phyloP scores from a whole-genome alignment of 495 filamentous ascomycete genomes.

The Hapsidospora chrysogenum region DNA sequence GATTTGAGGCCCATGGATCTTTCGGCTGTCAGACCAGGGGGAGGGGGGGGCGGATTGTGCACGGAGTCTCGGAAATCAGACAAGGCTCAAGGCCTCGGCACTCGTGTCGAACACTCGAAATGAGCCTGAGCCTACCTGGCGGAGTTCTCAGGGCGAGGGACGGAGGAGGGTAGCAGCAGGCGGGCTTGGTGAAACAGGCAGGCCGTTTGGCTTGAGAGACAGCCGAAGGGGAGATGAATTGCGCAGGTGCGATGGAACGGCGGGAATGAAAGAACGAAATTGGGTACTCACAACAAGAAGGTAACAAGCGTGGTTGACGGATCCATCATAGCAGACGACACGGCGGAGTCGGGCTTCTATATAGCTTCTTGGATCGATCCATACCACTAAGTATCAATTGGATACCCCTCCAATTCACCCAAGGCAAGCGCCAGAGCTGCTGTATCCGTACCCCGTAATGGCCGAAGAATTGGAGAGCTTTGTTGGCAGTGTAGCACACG shows the following conservation, averaged over 20 bases:
- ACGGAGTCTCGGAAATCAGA: too few relatives aligned
- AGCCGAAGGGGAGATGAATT: slow-evolving; percentile 8
- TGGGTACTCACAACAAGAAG: slow-evolving; percentile 48
- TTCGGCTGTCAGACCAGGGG: too few relatives aligned
- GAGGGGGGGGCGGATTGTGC: too few relatives aligned
- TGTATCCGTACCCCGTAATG: too few relatives aligned
- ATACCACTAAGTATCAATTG: too few relatives aligned
- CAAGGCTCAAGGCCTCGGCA: background rate
- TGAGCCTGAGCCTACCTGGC: background rate
- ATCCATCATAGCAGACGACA: too few relatives aligned
- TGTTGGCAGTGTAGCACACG: too few relatives aligned
- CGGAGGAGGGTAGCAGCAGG: background rate
- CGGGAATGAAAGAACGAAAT: slow-evolving; percentile 24
- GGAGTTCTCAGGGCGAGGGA: background rate
- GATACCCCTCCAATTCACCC: too few relatives aligned
- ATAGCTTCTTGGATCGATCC: slow-evolving; percentile 1
- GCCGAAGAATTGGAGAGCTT: too few relatives aligned
- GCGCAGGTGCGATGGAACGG: slow-evolving; percentile 20
- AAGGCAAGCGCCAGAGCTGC: too few relatives aligned
- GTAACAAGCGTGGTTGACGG: slow-evolving; percentile 59
- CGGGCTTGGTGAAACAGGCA: background rate
- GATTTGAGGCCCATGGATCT: too few relatives aligned
- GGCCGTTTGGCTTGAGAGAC: slow-evolving; percentile 1
- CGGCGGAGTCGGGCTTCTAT: slow-evolving; percentile 7
- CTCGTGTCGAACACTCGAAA: background rate